Percentiles rank a stretch among this genome's conserved stretches.
phyloP scores from a whole-genome alignment of 768 basidiomycete genomes.

The Pleurotus citrinopileatus region DNA sequence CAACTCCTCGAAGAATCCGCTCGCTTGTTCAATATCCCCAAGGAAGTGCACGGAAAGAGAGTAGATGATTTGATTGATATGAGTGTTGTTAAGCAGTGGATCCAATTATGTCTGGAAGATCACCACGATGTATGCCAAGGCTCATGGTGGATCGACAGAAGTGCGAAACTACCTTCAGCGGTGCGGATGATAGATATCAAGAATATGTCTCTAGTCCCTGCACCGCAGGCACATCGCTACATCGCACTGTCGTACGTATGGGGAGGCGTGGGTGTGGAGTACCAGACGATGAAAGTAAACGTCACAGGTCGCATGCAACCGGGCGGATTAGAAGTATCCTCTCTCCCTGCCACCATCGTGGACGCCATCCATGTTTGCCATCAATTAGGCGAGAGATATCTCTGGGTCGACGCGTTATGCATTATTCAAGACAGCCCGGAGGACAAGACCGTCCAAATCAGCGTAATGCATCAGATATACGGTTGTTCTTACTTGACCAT shows the following conservation, averaged over 20 bases:
- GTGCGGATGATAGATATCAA: not conserved
- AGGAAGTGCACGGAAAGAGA: not conserved
- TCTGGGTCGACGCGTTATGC: conserved; percentile 4
- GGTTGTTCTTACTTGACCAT: not conserved
- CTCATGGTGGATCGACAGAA: not conserved
- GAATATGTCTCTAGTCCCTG: not conserved
- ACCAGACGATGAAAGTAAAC: not conserved
- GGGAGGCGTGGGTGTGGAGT: not conserved
- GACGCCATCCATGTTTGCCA: not conserved
- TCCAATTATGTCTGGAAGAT: not conserved
- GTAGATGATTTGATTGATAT: not conserved
- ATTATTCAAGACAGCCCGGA: not conserved
- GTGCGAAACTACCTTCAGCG: not conserved
- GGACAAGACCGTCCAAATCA: not conserved
- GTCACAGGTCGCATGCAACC: not conserved
- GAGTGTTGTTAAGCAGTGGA: not conserved
- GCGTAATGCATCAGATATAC: conserved; percentile 4
- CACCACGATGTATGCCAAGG: not conserved
- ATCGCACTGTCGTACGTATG: not conserved
- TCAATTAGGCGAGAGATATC: not conserved
- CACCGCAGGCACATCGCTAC: not conserved
- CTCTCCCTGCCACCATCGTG: not conserved
- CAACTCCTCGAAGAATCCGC: not conserved
- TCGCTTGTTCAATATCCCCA: not conserved
- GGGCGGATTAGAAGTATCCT: not conserved